A percentile compares a stretch with the other conserved stretches of the same genome.
These are phyloP conservation scores for Phoma herbarum DNA, from an alignment of 2,329 filamentous ascomycete genomes.

Conservation along the genomic window DNA sequence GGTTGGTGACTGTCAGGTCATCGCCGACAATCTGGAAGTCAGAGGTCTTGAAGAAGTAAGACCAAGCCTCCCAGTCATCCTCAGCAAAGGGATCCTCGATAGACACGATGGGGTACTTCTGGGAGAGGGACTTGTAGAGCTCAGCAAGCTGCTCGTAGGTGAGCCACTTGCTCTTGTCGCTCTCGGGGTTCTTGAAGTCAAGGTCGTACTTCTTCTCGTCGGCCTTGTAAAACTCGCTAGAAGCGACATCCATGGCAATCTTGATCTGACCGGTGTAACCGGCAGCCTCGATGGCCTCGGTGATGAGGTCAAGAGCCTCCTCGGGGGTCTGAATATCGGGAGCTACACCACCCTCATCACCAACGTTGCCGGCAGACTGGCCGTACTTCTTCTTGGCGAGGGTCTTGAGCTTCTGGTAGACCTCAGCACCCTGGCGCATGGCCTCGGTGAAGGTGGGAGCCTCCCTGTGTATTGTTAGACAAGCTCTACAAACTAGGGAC, in stretches of 20 bases:
- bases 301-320: constrained; percentile 97
- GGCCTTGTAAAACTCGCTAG: constrained; percentile 97
- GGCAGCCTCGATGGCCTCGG: constrained; percentile 89
- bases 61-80: constrained; percentile 99
- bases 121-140: constrained; percentile 84
- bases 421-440: constrained; percentile 94
- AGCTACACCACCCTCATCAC: constrained; percentile 99
- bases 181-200: constrained; percentile 99
- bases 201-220: constrained; percentile 99
- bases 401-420: constrained; percentile 97
- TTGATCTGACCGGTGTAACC: constrained; percentile 96
- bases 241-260: constrained; percentile 99
- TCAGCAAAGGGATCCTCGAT: constrained; percentile 99
- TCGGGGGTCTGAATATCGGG: constrained; percentile 97
- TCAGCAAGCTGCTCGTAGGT: constrained; percentile 97
- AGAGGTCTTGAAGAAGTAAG: constrained; percentile 99
- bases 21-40: constrained; percentile 99
- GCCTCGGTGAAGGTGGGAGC: constrained; percentile 94
- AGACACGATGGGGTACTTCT: constrained; percentile 98
- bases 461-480: constrained; percentile 59
- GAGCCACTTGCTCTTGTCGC: constrained; percentile 96
- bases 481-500: constrained; percentile 21
- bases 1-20: constrained; percentile 99
- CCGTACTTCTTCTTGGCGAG: constrained; percentile 99
- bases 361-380: constrained; percentile 97